Percentiles rank a stretch among this genome's conserved stretches.
Conservation (phyloP, 2,329 filamentous ascomycete species). For the Colletotrichum tofieldiae region DNA sequence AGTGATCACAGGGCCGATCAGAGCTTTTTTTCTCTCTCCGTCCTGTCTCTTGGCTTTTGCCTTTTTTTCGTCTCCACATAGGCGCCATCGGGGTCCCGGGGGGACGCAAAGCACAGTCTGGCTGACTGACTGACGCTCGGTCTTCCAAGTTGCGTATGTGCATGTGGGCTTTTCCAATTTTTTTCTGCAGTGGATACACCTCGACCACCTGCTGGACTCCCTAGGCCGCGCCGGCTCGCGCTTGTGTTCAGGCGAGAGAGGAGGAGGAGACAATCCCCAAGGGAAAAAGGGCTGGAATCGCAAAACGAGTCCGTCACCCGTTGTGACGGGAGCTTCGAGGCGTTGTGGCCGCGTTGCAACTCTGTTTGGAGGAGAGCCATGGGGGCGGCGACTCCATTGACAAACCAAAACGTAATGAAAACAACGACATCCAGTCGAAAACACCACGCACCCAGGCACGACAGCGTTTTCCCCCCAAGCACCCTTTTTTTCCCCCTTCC, state of each 20-base stretch:
- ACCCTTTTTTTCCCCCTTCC: neutral
- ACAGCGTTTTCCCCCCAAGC: neutral
- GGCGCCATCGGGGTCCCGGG: constrained; percentile 7
- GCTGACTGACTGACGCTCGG: constrained; percentile 8
- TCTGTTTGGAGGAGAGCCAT: constrained; percentile 7
- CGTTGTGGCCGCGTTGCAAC: constrained; percentile 14
- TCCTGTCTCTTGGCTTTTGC: constrained; percentile 10
- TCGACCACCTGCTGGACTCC: neutral
- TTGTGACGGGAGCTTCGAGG: constrained; percentile 11
- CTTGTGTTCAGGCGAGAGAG: neutral
- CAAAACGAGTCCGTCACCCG: neutral
- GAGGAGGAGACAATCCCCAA: neutral
- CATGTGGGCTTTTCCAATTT: constrained; percentile 23
- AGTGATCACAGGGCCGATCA: constrained; percentile 43
- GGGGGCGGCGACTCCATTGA: constrained; percentile 27
- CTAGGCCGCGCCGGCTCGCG: neutral
- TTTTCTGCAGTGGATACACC: constrained; percentile 4
- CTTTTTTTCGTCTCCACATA: constrained; percentile 33
- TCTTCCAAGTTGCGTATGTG: constrained; percentile 1
- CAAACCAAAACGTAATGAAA: constrained; percentile 45
- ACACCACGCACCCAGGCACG: constrained; percentile 32
- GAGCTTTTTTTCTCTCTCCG: constrained; percentile 30
- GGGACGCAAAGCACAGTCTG: constrained; percentile 2
- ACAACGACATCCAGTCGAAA: constrained; percentile 40
- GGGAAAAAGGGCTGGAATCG: neutral